Conservation (phyloP, 768 basidiomycete species). For the Serendipita vermifera region DNA sequence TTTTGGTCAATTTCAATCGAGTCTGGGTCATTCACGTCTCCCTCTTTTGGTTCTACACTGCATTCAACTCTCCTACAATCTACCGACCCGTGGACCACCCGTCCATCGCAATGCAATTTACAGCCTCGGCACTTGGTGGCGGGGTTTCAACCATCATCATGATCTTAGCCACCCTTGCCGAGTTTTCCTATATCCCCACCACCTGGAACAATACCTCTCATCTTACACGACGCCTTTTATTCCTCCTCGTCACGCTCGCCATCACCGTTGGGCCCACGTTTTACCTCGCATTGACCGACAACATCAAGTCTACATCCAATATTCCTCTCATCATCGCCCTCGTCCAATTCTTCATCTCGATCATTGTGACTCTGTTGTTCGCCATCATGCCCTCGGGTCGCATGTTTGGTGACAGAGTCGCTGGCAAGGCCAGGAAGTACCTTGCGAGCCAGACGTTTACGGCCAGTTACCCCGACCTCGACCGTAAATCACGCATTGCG, state of each 20-base stretch:
- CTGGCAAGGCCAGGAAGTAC: conserved; percentile 90
- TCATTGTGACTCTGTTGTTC: conserved; percentile 74
- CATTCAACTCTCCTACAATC: conserved; percentile 81
- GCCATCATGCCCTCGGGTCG: conserved; percentile 88
- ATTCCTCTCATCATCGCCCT: conserved; percentile 87
- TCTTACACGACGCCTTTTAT: conserved; percentile 78
- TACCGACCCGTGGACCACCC: conserved; percentile 53
- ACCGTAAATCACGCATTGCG: conserved; percentile 51
- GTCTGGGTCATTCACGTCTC: conserved; percentile 98
- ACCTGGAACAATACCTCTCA: conserved; percentile 99
- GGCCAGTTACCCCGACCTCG: conserved; percentile 74
- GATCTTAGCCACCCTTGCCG: conserved; percentile 85
- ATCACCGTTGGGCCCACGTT: conserved; percentile 88
- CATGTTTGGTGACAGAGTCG: conserved; percentile 98
- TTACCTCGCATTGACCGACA: conserved; percentile 83
- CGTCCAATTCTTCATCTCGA: conserved; percentile 91
- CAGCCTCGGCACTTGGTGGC: conserved; percentile 86
- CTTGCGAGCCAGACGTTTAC: conserved; percentile 98
- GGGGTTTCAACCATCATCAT: conserved; percentile 94
- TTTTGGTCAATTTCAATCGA: conserved; percentile 98
- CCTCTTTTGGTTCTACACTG: conserved; percentile 91
- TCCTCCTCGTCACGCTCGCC: conserved; percentile 79
- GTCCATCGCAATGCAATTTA: conserved; percentile 77
- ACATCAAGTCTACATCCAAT: conserved; percentile 42
- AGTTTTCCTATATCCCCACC: conserved; percentile 95